These are phyloP conservation scores for Pleurotus djamor DNA, from an alignment of 768 basidiomycete genomes.

Conservation along the genomic window DNA sequence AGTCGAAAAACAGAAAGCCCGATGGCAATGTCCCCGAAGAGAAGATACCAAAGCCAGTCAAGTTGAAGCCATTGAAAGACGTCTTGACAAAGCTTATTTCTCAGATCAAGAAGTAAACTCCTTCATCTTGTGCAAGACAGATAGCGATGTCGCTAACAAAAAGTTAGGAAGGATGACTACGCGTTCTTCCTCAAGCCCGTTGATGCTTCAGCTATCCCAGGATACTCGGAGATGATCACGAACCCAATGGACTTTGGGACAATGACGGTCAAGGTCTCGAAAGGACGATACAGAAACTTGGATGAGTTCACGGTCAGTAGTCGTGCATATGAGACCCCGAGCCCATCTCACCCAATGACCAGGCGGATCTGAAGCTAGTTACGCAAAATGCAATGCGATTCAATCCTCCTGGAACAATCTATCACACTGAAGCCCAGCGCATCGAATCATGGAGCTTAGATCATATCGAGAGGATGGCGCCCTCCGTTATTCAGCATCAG, in stretches of 20 bases:
- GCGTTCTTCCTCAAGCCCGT: constrained; percentile 79
- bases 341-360: not conserved
- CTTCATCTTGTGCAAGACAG: not conserved
- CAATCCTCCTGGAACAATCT: constrained; percentile 74
- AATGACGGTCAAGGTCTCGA: constrained; percentile 74
- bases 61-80: constrained; percentile 79
- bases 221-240: constrained; percentile 68
- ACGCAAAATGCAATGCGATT: constrained; percentile 73
- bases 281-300: constrained; percentile 73
- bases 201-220: constrained; percentile 54
- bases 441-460: constrained; percentile 72
- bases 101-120: constrained; percentile 72
- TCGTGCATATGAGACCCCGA: not conserved
- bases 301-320: constrained; percentile 74
- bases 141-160: constrained; percentile 9
- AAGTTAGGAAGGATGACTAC: constrained; percentile 77
- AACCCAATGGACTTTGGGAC: constrained; percentile 93
- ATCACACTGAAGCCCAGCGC: constrained; percentile 69
- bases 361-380: constrained; percentile 74
- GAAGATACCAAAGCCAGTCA: constrained; percentile 54
- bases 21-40: constrained; percentile 13
- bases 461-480: constrained; percentile 67
- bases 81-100: constrained; percentile 63
- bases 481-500: constrained; percentile 79
- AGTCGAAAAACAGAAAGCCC: constrained; percentile 39